Conservation (phyloP, 2,329 filamentous ascomycete genomes). For the Pyricularia sp. region DNA sequence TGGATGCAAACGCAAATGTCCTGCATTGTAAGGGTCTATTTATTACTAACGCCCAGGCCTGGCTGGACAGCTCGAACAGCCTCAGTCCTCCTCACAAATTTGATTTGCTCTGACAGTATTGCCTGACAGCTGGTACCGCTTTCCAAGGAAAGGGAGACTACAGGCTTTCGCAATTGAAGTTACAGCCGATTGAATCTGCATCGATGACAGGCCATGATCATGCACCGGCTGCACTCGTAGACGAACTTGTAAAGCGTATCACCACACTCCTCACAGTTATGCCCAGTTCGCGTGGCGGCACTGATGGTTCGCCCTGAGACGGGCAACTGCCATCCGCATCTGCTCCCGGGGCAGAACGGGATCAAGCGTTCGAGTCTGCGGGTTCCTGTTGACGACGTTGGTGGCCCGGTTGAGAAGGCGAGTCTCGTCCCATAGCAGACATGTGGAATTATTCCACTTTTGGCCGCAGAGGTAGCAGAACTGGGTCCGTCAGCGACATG, state of each 20-base stretch:
- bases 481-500: neutral
- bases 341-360: neutral
- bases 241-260: neutral
- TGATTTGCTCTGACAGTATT: no score
- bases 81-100: no score
- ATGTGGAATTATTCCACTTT: constrained; percentile 5
- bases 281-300: neutral
- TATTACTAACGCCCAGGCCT: no score
- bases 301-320: neutral
- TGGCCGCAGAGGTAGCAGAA: neutral
- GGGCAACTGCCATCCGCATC: neutral
- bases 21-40: no score
- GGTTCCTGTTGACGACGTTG: neutral
- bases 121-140: no score
- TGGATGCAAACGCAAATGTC: no score
- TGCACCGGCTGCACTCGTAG: neutral
- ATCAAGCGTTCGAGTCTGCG: neutral
- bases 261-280: neutral
- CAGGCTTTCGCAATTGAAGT: neutral
- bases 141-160: no score
- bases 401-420: neutral
- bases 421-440: neutral
- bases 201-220: neutral
- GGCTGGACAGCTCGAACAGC: no score
- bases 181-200: neutral